Base-by-base conservation (phyloP, 225 moss, liverwort and hornwort species). In the Takakia lepidozioides region DNA sequence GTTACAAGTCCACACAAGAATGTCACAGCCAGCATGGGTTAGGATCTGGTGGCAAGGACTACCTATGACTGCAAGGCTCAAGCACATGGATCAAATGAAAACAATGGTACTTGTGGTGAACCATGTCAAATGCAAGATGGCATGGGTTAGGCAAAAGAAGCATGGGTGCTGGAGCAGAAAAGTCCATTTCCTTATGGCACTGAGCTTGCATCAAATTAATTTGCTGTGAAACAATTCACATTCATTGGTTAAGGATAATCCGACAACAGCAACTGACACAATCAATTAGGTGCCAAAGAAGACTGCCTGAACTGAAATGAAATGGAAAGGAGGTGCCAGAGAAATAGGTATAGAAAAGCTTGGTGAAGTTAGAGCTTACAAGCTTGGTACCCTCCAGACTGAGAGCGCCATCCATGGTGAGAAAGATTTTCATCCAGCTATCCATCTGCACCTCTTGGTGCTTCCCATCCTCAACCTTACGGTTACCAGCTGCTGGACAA, bases 371-470 rank as follows among this genome's bases (percentile, higher is more conserved):
- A 2, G 17, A 38, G 10, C 76, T 47, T 60, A 77, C 77, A 64
- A 77, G 64, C 42, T 72, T 77, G 48, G 67, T 60, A 16, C 72
- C 77, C 65, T 77, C 77, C 29, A 65, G 32, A 23, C 58, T 68
- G 23, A 77, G 72, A 18, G 77, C 72, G 47, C 64, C 68, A 29
- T 68, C 64, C 77, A 77, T 77, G 20, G 77, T 72, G 54, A 72
- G 68, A 17, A 77, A 77, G 53, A 77, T 72, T 54, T 68, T 68
- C 64, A 67, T 68, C 77, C 72, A 77, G 55, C 58, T 72, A 51
- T 77, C 72, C 57, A 72, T 61, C 29, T 58, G 51, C 45, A 55
- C 49, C 49, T 55, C 68, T 2, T 38, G 38, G 17, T 17, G 38
- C 15, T 17, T 38, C 41, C 64, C 64, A 43, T 47, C 56, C 18